phyloP scores from a whole-genome alignment of 2,329 filamentous ascomycete genomes.

The Coniella lustricola region DNA sequence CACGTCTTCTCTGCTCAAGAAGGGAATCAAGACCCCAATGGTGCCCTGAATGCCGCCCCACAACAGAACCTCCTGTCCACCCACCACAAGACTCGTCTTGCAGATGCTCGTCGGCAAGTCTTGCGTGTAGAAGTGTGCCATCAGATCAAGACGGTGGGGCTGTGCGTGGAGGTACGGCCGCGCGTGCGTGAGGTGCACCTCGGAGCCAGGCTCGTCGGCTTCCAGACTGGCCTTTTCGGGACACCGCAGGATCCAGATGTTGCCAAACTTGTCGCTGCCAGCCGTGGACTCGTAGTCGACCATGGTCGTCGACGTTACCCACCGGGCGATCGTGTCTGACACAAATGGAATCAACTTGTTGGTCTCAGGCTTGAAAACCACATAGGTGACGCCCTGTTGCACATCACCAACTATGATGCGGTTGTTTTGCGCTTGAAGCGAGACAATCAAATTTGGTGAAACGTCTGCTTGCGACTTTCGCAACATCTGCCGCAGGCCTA shows the following conservation, averaged over 20 bases:
- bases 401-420: conserved; percentile 90
- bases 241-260: conserved; percentile 86
- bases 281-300: conserved; percentile 95
- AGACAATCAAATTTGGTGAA: conserved; percentile 75
- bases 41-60: conserved; percentile 96
- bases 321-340: conserved; percentile 82
- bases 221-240: conserved; percentile 80
- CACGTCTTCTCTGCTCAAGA: conserved; percentile 83
- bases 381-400: conserved; percentile 83
- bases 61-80: conserved; percentile 82
- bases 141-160: conserved; percentile 73
- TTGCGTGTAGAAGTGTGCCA: conserved; percentile 84
- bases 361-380: conserved; percentile 86
- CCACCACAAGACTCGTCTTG: conserved; percentile 83
- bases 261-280: conserved; percentile 96
- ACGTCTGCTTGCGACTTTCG: conserved; percentile 83
- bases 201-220: conserved; percentile 85
- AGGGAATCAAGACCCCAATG: conserved; percentile 86
- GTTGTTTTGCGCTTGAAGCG: conserved; percentile 81
- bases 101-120: conserved; percentile 88
- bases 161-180: conserved; percentile 85
- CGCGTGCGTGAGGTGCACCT: conserved; percentile 85
- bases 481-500: conserved; percentile 86
- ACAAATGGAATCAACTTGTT: conserved; percentile 91
- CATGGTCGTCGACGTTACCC: conserved; percentile 88